phyloP scores from a whole-genome alignment of 176 grass and related monocot species.

The Rhynchospora breviuscula region DNA sequence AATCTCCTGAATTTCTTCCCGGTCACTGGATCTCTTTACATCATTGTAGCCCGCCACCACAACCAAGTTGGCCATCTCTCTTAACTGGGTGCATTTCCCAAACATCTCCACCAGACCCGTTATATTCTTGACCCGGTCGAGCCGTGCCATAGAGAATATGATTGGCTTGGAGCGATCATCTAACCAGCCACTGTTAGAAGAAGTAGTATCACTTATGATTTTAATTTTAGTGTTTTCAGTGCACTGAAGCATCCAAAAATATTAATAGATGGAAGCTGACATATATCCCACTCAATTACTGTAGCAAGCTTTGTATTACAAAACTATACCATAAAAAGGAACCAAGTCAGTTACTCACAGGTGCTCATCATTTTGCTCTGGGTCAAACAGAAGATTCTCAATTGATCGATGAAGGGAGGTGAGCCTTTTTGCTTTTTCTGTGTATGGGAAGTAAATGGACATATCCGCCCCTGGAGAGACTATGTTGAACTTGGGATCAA shows the following conservation, averaged over 20 bases:
- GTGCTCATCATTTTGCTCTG: conserved; percentile 73
- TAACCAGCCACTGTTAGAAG: conserved; percentile 58
- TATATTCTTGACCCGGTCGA: conserved; percentile 89
- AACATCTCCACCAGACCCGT: conserved; percentile 83
- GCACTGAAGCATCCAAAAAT: not conserved
- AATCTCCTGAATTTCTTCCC: conserved; percentile 84
- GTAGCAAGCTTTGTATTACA: not conserved
- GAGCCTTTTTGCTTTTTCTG: conserved; percentile 65
- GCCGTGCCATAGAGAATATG: conserved; percentile 93
- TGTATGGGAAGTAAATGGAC: conserved; percentile 84
- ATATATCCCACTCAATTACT: not conserved
- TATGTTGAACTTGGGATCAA: conserved; percentile 98
- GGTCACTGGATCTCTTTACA: conserved; percentile 66
- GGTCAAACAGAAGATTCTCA: conserved; percentile 67
- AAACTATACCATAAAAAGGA: not conserved
- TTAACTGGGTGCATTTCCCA: conserved; percentile 44
- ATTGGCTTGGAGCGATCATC: conserved; percentile 86
- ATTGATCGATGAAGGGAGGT: conserved; percentile 81
- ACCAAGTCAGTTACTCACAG: conserved; percentile 52
- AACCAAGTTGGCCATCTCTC: conserved; percentile 75
- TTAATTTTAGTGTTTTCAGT: not conserved
- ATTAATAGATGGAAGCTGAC: not conserved
- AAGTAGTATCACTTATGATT: not conserved
- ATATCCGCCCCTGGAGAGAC: conserved; percentile 88
- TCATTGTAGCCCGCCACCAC: conserved; percentile 75